Conservation (phyloP, 805 yeast genomes). For the Komagataella pseudopastoris region DNA sequence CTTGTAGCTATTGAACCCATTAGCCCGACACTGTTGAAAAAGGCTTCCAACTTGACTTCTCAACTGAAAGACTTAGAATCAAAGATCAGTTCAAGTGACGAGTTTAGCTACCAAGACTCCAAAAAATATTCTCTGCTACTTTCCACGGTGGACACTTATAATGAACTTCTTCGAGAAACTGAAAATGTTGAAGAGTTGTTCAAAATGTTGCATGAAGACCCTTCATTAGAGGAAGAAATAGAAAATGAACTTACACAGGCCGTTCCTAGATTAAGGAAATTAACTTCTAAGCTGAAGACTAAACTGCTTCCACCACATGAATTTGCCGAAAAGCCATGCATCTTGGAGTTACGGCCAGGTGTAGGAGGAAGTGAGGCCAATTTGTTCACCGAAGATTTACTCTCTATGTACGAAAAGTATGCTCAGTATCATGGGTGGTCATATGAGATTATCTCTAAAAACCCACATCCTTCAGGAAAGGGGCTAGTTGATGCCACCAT, state of each 20-base stretch:
- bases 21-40: slow-evolving; percentile 37
- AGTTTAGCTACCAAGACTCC: slow-evolving; percentile 33
- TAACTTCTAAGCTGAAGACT: slow-evolving; percentile 34
- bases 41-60: slow-evolving; percentile 26
- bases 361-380: slow-evolving; percentile 94
- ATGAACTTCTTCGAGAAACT: slow-evolving; percentile 20
- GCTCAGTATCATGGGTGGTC: slow-evolving; percentile 60
- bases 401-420: slow-evolving; percentile 70
- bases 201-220: slow-evolving; percentile 20
- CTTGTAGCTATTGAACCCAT: slow-evolving; percentile 6
- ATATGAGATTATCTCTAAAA: slow-evolving; percentile 40
- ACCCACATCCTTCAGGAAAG: slow-evolving; percentile 41
- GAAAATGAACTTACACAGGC: slow-evolving; percentile 34
- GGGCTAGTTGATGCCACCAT: slow-evolving; percentile 73
- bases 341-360: slow-evolving; percentile 85
- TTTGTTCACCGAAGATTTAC: slow-evolving; percentile 68
- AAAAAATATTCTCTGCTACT: slow-evolving; percentile 33
- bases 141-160: slow-evolving; percentile 25
- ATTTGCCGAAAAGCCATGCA: slow-evolving; percentile 62
- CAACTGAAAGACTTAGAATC: slow-evolving; percentile 29
- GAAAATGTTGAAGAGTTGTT: slow-evolving; percentile 19
- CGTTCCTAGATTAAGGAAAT: slow-evolving; percentile 27
- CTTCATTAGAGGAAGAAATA: slow-evolving; percentile 45
- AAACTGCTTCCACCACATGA: slow-evolving; percentile 65
- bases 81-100: slow-evolving; percentile 25